Evolutionary conservation across 2,329 filamentous ascomycete genomes (phyloP), one percentile per base, ranked within the genome.

Genomic region (Alternaria ventricosa): DNA sequence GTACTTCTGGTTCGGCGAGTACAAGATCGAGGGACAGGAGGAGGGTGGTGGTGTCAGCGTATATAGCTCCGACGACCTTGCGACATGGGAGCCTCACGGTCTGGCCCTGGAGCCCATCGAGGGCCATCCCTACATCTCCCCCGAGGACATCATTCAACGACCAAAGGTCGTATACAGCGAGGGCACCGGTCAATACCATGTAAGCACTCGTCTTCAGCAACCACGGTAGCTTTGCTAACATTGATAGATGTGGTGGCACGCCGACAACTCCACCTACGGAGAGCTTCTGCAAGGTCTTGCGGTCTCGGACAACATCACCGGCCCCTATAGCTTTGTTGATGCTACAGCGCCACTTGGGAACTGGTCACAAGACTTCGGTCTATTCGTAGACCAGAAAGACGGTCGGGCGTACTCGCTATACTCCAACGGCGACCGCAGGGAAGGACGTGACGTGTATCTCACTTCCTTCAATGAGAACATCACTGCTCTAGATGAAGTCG

Each of bases 1-100:
- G 63, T 90, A 88, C 73, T 89, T 84, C 77, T 85, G 84, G 82
- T 89, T 89, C 60, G 88, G 88, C 36, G 88, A 90, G 71, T 86
- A 88, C 78, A 90, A 90, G 77, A 78, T 83, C 11, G 75, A 89
- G 67, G 86, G 83, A 0, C 86, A 87, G 64, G 82, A 81, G 8
- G 88, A 90, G 70, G 88, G 88, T 10, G 88, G 86, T 0, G 88
- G 88, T 18, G 78, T 90, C 0, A 85, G 86, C 1, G 88, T 88
- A 1, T 79, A 79, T 64, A 89, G 86, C 71, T 89, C 87, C 0
- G 82, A 86, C 20, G 87, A 90, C 66, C 78, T 90, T 2, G 86
- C 84, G 3, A 89, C 87, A 0, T 90, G 88, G 88, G 79, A 84
- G 20, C 82, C 76, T 45, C 86, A 88, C 62, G 87, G 87, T 0